Evolutionary conservation across 257 asterid genomes (phyloP).

Genomic region (Solanum clarkiae): DNA sequence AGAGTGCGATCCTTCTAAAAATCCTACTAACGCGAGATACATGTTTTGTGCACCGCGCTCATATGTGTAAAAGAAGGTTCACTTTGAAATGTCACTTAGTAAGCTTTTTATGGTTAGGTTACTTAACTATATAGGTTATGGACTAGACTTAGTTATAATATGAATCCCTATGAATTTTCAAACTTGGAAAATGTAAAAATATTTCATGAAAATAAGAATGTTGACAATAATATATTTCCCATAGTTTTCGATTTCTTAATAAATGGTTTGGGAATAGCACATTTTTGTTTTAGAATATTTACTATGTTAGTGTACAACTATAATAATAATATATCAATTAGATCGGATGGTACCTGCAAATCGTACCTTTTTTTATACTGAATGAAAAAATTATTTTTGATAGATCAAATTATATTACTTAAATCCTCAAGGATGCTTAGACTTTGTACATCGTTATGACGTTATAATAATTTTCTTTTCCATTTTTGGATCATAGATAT

Average conservation of each 20-base stretch:
- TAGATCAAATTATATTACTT: background rate
- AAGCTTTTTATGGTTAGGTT: background rate
- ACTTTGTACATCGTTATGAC: background rate
- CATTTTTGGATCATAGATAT: background rate
- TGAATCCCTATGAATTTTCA: background rate
- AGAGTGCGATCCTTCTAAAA: rapidly evolving
- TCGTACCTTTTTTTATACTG: too few relatives aligned
- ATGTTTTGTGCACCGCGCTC: background rate
- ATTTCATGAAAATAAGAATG: background rate
- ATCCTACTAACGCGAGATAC: background rate
- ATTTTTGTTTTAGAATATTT: background rate
- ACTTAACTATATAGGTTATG: background rate
- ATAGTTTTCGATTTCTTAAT: background rate
- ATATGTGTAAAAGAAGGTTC: background rate
- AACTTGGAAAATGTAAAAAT: background rate
- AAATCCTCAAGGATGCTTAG: background rate
- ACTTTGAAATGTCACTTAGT: background rate
- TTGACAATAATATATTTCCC: background rate
- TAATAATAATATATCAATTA: background rate
- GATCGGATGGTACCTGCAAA: background rate
- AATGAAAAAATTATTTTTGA: background rate
- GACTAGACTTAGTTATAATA: background rate
- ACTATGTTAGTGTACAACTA: too few relatives aligned
- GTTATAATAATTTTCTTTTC: background rate
- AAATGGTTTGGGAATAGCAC: background rate